A percentile compares a stretch with the other conserved stretches of the same genome.
Conservation (phyloP, 108 stramenopile species). For the Skeletonema grethae region DNA sequence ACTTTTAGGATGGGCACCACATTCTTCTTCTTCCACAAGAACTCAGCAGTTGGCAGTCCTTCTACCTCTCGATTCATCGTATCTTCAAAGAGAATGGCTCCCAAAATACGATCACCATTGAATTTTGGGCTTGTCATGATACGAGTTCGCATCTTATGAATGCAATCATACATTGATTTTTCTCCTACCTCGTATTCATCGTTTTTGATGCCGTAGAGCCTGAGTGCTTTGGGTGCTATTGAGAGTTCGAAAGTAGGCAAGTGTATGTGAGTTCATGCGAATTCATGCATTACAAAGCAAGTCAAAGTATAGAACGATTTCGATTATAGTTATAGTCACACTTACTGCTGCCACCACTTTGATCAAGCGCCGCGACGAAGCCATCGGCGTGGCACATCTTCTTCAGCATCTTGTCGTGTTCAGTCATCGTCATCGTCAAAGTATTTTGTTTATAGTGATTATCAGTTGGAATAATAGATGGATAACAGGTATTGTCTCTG, state of each 20-base stretch:
- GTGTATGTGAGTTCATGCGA: background rate
- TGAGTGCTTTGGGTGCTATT: conserved; percentile 68
- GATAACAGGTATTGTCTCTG: too few species aligned
- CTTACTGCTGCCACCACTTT: conserved; percentile 74
- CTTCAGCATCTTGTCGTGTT: conserved; percentile 38
- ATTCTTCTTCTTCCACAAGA: conserved; percentile 72
- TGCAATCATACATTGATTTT: conserved; percentile 64
- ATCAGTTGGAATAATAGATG: too few species aligned
- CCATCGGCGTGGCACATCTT: conserved; percentile 57
- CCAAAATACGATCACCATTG: conserved; percentile 63
- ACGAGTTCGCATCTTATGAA: conserved; percentile 80
- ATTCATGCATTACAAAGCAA: background rate
- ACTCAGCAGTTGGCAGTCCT: conserved; percentile 60
- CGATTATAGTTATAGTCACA: background rate
- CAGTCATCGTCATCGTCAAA: background rate
- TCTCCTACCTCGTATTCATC: conserved; percentile 58
- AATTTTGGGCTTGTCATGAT: conserved; percentile 72
- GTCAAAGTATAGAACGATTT: background rate
- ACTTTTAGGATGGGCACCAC: conserved; percentile 80
- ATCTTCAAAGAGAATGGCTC: conserved; percentile 84
- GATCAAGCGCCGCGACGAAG: conserved; percentile 85
- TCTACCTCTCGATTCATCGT: conserved; percentile 79
- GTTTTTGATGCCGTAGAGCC: conserved; percentile 65
- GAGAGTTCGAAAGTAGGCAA: background rate
- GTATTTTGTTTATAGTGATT: too few species aligned